Base-by-base conservation (phyloP, 1,139 yeast genomes). In the Saccharomycopsis hybrid region DNA sequence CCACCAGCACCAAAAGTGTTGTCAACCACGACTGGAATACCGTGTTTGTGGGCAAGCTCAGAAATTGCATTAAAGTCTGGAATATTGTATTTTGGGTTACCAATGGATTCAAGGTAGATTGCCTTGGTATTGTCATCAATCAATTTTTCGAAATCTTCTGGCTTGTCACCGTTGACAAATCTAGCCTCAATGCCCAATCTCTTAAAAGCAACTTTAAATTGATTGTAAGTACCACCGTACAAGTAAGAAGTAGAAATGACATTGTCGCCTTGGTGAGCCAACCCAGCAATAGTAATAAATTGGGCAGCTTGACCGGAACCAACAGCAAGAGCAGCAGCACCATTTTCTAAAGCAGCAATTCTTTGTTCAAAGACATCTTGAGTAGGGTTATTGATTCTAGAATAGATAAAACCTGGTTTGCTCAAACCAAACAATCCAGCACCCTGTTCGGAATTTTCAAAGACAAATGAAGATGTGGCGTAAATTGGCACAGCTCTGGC, bases 1-100 rank as follows among this genome's bases (percentile, higher is more conserved):
- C 97, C 97, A 67, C 96, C 97, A 44, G 97, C 97, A 64, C 96
- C 97, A 62, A 90, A 90, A 32, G 98, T 92, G 78, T 92, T 92
- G 71, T 92, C 98, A 44, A 87, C 96, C 51, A 92, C 92, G 47
- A 92, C 80, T 50, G 97, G 96, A 51, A 90, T 76, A 53, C 97
- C 97, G 59, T 86, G 78, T 57, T 82, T 80, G 68, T 89, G 96
- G 47, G 96, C 96, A 48, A 87, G 72, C 37, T 75, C 82, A 49
- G 79, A 77, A 59, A 92, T 75, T 51, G 73, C 78, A 66, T 85
- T 89, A 61, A 92, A 86, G 67, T 90, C 97, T 51, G 97, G 96
- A 49, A 92, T 83, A 65, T 86, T 87, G 70, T 85, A 89, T 64
- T 82, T 83, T 54, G 98, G 98, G 70, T 92, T 92, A 59, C 97